Evolutionary conservation across 208 protist genomes (phyloP).

Genomic region (Crithidia sp.): DNA sequence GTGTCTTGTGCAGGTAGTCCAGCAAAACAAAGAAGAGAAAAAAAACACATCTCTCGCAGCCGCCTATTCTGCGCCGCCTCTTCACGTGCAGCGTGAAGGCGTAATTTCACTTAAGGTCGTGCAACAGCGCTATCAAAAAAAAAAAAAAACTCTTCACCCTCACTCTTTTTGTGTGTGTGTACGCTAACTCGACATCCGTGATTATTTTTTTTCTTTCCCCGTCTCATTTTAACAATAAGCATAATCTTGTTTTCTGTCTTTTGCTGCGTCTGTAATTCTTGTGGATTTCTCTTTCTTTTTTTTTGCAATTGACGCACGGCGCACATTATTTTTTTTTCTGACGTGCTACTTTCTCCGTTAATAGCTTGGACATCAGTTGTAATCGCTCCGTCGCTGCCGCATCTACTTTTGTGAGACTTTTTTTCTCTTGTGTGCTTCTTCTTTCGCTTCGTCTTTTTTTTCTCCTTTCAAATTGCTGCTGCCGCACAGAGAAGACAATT

Average conservation of each 20-base stretch:
- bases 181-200: neutral
- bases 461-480: neutral
- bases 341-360: neutral
- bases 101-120: too few relatives aligned
- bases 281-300: slow-evolving; percentile 12
- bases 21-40: neutral
- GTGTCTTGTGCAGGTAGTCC: neutral
- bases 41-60: neutral
- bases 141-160: neutral
- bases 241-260: neutral
- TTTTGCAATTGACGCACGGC: neutral
- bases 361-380: neutral
- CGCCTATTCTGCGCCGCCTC: too few relatives aligned
- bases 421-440: slow-evolving; percentile 2
- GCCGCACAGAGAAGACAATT: too few relatives aligned
- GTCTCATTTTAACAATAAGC: neutral
- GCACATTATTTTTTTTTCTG: neutral
- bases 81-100: too few relatives aligned
- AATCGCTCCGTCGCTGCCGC: neutral
- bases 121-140: neutral
- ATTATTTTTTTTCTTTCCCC: neutral
- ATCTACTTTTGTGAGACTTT: neutral
- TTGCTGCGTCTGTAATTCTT: neutral
- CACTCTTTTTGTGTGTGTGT: too few relatives aligned
- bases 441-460: neutral